Conservation (phyloP, 2,329 filamentous ascomycete species). For the Sphaceloma murrayae region DNA sequence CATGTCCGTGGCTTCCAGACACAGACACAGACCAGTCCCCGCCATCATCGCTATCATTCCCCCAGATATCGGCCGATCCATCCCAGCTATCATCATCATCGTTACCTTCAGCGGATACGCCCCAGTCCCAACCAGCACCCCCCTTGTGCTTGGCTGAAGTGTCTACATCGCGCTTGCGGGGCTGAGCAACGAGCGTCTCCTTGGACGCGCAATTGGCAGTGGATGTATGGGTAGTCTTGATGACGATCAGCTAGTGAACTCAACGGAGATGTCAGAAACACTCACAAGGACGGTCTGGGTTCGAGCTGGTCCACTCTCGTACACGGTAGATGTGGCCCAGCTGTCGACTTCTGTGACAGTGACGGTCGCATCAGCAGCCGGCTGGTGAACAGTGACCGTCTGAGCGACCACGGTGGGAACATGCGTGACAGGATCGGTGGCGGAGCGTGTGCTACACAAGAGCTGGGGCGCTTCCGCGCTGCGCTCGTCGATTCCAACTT, state of each 20-base stretch:
- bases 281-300: background rate
- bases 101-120: background rate
- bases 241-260: background rate
- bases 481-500: background rate
- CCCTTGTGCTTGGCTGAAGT: background rate
- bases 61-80: slow-evolving; percentile 8
- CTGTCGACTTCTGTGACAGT: background rate
- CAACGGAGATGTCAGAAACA: background rate
- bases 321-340: background rate
- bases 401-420: background rate
- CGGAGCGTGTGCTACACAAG: background rate
- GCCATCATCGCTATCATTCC: background rate
- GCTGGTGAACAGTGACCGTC: background rate
- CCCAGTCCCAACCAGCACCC: background rate
- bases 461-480: background rate
- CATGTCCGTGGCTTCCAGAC: background rate
- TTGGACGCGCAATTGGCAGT: background rate
- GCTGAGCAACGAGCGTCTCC: background rate
- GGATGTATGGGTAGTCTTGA: background rate
- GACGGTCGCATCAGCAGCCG: background rate
- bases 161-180: background rate
- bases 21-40: background rate
- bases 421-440: background rate
- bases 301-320: background rate
- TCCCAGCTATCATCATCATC: background rate